Conservation (phyloP, 768 basidiomycete species). For the Leccinum variicolor region DNA sequence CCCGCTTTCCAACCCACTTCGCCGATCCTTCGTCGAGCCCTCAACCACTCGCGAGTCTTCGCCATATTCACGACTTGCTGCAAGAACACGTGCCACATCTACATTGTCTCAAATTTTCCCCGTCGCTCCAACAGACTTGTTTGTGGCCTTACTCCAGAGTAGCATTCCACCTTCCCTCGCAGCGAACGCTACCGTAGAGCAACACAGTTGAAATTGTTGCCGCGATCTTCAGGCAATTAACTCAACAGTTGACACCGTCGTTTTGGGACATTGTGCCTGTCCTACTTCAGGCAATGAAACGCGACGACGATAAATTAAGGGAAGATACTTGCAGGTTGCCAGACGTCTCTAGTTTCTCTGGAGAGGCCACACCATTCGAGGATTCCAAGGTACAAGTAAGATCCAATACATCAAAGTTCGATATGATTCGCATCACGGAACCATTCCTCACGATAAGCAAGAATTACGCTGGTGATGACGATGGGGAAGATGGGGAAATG, state of each 20-base stretch:
- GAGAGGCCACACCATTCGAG: constrained; percentile 75
- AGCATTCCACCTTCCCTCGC: constrained; percentile 60
- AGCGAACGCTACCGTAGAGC: constrained; percentile 52
- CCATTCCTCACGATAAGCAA: constrained; percentile 23
- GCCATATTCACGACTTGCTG: constrained; percentile 76
- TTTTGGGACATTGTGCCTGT: constrained; percentile 66
- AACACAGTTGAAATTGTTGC: constrained; percentile 76
- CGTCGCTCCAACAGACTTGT: constrained; percentile 60
- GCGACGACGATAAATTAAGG: constrained; percentile 79
- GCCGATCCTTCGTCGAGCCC: constrained; percentile 49
- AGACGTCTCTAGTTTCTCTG: constrained; percentile 28
- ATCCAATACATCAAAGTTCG: constrained; percentile 67
- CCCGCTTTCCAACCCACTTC: constrained; percentile 73
- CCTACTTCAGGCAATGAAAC: constrained; percentile 62
- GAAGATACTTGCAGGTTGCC: constrained; percentile 75
- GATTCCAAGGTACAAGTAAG: constrained; percentile 61
- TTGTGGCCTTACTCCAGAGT: constrained; percentile 54
- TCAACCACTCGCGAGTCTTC: constrained; percentile 45
- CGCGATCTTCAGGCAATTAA: constrained; percentile 73
- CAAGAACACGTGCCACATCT: constrained; percentile 88
- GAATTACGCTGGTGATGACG: constrained; percentile 73
- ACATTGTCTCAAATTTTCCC: constrained; percentile 84
- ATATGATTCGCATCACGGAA: not conserved
- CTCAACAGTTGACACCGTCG: constrained; percentile 58
- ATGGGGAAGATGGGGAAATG: constrained; percentile 62